Base-by-base conservation (phyloP, 306 rosid genomes). In the Pterocarpus macrocarpus region DNA sequence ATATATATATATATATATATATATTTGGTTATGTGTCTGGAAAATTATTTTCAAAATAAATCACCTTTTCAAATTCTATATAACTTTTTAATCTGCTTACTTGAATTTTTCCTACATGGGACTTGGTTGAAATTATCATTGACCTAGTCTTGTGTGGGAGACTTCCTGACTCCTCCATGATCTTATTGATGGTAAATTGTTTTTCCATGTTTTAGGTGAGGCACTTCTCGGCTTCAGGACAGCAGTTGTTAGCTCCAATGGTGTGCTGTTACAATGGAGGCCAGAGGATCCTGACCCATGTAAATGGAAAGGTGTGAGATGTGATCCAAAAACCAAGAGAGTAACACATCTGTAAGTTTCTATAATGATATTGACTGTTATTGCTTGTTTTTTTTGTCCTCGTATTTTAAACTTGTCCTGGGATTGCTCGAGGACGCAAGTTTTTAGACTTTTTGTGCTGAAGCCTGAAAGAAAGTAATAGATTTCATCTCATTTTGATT, bases 221-320 rank as follows among this genome's bases (percentile, higher is more conserved):
- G 98, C 82, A 71, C 97, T 95, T 85, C 59, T 91, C 74, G 88
- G 76, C 87, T 91, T 92, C 83, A 90, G 88, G 90, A 77, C 92
- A 72, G 83, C 97, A 79, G 80, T 95, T 87, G 80, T 86, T 76
- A 85, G 80, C 86, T 91, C 97, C n/a, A 95, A 95, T 87, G 94
- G 95, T 41, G 56, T 83, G 81, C 85, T 92, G 73, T 79, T 85
- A 83, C 93, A 82, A 32, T 95, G 99, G 99, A 90, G 94, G 92
- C 95, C 97, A 11, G 98, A 91, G 86, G 98, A 91, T 83, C 89
- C 93, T 45, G 88, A 93, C 68, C 98, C 99, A 68, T 95, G 99
- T 82, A 85, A 87, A 68, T 95, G 99, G 98, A 93, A 82, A 81
- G 98, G 98, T 78, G 97, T 95, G 73, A 93, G 47, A 47, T 95